Conservation (phyloP, 2,329 filamentous ascomycete species). For the Cordyceps cateniannulata region DNA sequence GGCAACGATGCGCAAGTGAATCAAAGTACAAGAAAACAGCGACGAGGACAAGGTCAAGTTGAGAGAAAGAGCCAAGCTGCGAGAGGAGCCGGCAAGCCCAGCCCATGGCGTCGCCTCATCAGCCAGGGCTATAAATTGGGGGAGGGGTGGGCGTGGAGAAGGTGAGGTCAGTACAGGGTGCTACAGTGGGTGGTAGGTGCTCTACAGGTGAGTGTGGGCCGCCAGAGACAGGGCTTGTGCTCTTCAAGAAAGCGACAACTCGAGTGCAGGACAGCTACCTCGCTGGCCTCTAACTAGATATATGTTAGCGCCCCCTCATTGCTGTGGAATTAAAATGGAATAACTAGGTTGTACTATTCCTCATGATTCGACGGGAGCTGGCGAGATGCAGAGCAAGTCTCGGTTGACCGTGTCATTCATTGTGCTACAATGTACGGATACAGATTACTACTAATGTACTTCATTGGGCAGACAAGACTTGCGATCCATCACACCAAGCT, state of each 20-base stretch:
- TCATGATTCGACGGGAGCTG: not conserved
- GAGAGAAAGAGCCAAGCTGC: not conserved
- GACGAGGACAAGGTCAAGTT: not conserved
- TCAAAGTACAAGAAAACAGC: not conserved
- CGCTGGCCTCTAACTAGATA: not conserved
- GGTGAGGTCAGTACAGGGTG: not conserved
- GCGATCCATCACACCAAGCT: not conserved
- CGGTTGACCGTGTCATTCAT: not conserved
- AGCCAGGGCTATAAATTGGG: not conserved
- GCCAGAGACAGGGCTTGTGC: not conserved
- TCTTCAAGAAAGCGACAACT: not conserved
- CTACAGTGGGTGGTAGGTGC: not conserved
- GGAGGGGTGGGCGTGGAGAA: not conserved
- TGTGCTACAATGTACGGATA: not conserved
- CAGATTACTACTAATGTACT: no score
- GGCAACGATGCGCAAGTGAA: not conserved
- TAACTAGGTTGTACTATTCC: no score
- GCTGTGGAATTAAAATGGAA: not conserved
- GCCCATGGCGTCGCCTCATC: not conserved
- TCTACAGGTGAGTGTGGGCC: not conserved
- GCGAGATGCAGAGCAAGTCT: not conserved
- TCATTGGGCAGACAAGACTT: not conserved
- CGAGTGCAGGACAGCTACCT: not conserved
- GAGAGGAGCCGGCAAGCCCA: conserved; percentile 1
- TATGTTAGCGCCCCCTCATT: not conserved